A percentile compares a stretch with the other conserved stretches of the same genome.
Conservation (phyloP, 371 early-diverging fungal species). For the Mortierella sp. region DNA sequence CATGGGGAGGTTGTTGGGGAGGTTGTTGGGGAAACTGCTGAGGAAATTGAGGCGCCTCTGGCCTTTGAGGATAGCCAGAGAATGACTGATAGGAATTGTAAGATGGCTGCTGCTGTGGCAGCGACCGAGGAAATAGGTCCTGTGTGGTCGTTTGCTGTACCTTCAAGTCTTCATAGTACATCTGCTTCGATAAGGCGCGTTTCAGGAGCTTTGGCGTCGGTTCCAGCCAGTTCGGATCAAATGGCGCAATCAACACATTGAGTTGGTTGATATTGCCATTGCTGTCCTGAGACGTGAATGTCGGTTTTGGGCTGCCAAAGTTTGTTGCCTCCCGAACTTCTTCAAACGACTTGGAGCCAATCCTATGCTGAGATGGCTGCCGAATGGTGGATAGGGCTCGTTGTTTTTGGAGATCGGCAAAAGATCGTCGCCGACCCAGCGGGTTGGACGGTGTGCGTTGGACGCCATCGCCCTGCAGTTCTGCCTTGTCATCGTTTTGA, state of each 20-base stretch:
- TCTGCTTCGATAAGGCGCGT: conserved; percentile 36
- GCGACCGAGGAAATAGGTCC: conserved; percentile 23
- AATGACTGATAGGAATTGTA: conserved; percentile 19
- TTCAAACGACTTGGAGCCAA: conserved; percentile 28
- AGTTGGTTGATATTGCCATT: conserved; percentile 42
- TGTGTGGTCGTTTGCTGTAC: conserved; percentile 20
- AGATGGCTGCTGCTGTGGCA: conserved; percentile 11
- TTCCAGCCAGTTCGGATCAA: conserved; percentile 46
- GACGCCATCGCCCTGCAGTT: conserved; percentile 1
- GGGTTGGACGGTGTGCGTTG: conserved; percentile 15
- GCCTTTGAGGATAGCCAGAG: conserved; percentile 15
- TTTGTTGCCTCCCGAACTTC: conserved; percentile 30
- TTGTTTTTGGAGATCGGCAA: conserved; percentile 25
- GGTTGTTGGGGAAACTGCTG: conserved; percentile 27
- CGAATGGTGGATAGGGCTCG: conserved; percentile 11
- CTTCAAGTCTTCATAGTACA: conserved; percentile 35
- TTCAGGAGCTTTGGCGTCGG: conserved; percentile 34
- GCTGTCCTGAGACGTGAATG: conserved; percentile 38
- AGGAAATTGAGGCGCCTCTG: conserved; percentile 3
- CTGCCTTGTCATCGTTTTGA: conserved; percentile 1
- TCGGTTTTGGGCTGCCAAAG: conserved; percentile 33
- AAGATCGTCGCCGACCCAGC: conserved; percentile 26
- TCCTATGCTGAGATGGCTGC: conserved; percentile 18
- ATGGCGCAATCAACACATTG: conserved; percentile 34
- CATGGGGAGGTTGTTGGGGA: conserved; percentile 24